Evolutionary conservation across 2,329 filamentous ascomycete genomes (phyloP).

Genomic region (Epichloe aotearoae): DNA sequence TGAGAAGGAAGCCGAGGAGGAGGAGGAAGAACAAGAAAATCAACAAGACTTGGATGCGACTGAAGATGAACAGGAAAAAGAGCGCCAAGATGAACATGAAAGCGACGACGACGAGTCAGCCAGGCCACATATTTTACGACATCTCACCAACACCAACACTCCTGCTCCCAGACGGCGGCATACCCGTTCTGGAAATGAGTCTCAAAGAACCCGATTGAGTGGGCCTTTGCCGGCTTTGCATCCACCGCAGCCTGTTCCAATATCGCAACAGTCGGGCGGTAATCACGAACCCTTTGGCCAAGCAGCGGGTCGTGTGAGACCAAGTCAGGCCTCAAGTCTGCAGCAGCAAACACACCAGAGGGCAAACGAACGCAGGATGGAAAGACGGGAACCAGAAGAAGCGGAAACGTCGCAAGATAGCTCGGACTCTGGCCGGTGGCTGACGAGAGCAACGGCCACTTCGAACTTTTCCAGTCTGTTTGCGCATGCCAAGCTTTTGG

Average conservation of each 20-base stretch:
- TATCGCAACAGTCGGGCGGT: not conserved
- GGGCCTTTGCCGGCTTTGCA: not conserved
- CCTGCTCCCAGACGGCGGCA: slow-evolving; percentile 6
- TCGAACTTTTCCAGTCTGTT: slow-evolving; percentile 5
- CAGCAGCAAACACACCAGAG: not conserved
- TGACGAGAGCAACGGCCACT: slow-evolving; percentile 3
- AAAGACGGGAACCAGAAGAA: not conserved
- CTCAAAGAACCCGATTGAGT: not conserved
- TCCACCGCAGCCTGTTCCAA: not conserved
- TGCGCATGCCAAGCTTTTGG: slow-evolving; percentile 4
- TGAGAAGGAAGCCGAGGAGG: not conserved
- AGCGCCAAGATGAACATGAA: slow-evolving; percentile 5
- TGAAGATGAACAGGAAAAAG: slow-evolving; percentile 1
- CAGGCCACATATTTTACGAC: not conserved
- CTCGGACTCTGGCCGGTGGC: slow-evolving; percentile 6
- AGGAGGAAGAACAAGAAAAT: not conserved
- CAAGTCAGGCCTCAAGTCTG: not conserved
- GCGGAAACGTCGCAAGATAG: slow-evolving; percentile 2
- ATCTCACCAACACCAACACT: slow-evolving; percentile 9
- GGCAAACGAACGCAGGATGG: not conserved
- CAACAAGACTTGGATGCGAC: not conserved
- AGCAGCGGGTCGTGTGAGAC: not conserved
- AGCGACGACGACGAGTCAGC: not conserved
- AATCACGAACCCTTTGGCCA: not conserved
- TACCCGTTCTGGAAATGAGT: not conserved